phyloP scores from a whole-genome alignment of 163 green algal genomes.

The Chlamydomonas reinhardtii region DNA sequence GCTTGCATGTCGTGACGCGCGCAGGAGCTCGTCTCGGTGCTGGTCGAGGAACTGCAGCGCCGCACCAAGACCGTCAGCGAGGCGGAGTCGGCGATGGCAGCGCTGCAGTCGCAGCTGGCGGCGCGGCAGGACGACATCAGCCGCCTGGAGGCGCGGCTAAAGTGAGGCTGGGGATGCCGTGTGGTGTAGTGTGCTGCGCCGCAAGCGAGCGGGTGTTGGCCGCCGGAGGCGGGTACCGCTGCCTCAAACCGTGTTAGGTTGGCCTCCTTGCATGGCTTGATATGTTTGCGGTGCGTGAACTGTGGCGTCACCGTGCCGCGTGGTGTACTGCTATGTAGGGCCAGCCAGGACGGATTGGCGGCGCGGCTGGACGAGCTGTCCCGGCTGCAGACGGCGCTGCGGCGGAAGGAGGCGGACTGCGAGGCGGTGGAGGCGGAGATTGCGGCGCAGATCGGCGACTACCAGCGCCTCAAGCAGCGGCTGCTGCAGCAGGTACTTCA shows the following conservation, averaged over 20 bases:
- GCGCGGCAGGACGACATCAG: conserved; percentile 16
- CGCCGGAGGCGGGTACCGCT: too few relatives aligned
- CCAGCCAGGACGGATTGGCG: not conserved
- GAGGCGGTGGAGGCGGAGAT: conserved; percentile 54
- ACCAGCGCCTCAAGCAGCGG: conserved; percentile 54
- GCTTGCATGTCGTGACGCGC: too few relatives aligned
- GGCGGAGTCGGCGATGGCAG: not conserved
- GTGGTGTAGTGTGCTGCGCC: too few relatives aligned
- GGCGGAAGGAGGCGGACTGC: conserved; percentile 53
- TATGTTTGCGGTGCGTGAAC: too few relatives aligned
- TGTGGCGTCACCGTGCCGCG: too few relatives aligned
- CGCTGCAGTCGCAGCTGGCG: not conserved
- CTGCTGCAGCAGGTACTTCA: conserved; percentile 50
- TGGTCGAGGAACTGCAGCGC: conserved; percentile 27
- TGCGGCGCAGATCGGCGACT: conserved; percentile 51
- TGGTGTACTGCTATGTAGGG: not conserved
- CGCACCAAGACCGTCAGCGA: not conserved
- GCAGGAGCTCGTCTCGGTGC: conserved; percentile 20
- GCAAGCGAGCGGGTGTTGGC: too few relatives aligned
- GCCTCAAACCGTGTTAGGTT: too few relatives aligned
- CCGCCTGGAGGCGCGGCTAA: conserved; percentile 26
- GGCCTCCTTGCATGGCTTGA: too few relatives aligned
- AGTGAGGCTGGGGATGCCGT: not conserved
- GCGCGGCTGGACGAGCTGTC: conserved; percentile 40
- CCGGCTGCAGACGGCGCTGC: conserved; percentile 36